These are phyloP conservation scores for Toxoplasma gondii DNA, from an alignment of 169 alveolate species.

Conservation along the genomic window DNA sequence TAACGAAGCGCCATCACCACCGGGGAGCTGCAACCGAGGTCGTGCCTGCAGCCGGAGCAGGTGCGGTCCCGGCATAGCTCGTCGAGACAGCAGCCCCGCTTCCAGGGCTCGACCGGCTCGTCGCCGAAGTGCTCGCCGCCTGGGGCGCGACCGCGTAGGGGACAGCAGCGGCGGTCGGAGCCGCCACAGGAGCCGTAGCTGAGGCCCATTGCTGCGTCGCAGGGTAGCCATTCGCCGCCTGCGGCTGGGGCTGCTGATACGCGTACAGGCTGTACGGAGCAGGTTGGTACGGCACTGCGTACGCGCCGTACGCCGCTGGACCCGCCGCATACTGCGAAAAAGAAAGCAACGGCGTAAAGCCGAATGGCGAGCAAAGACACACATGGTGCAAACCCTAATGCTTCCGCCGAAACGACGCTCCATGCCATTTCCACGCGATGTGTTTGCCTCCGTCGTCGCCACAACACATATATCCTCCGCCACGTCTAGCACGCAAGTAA, in stretches of 20 bases:
- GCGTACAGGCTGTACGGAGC: slow-evolving; percentile 36
- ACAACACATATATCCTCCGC: background rate
- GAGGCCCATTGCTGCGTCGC: background rate
- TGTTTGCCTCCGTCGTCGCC: background rate
- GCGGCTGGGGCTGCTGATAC: slow-evolving; percentile 30
- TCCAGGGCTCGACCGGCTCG: background rate
- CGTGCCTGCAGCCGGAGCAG: background rate
- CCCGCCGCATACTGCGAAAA: background rate
- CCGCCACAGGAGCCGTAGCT: background rate
- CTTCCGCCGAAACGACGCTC: background rate
- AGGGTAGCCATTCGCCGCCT: background rate
- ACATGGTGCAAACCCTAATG: background rate
- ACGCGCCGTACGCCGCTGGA: slow-evolving; percentile 33
- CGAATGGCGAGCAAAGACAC: background rate
- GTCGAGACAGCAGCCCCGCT: background rate
- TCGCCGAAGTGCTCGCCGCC: slow-evolving; percentile 2
- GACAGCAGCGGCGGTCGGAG: slow-evolving; percentile 2
- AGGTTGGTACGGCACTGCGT: slow-evolving; percentile 34
- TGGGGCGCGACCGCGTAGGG: slow-evolving; percentile 30
- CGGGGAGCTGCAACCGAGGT: background rate
- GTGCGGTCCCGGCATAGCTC: background rate
- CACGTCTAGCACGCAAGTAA: background rate
- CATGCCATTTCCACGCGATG: background rate
- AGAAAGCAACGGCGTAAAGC: background rate
- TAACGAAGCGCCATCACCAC: background rate